phyloP scores from a whole-genome alignment of 2,329 filamentous ascomycete species.

The Claviceps cyperi region DNA sequence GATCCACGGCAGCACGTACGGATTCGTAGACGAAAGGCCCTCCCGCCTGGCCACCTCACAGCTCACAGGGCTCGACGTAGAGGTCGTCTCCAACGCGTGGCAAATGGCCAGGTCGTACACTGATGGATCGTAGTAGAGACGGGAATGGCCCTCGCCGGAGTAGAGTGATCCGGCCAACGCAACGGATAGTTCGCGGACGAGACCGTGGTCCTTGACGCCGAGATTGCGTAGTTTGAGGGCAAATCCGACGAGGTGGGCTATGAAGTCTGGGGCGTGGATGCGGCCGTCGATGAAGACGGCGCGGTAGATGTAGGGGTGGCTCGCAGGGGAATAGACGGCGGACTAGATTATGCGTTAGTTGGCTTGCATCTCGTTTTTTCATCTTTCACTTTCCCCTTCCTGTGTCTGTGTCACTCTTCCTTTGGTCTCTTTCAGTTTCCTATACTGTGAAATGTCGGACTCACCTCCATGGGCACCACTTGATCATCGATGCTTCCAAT shows the following conservation, averaged over 20 bases:
- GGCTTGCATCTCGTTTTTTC: background rate
- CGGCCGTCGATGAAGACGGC: conserved; percentile 93
- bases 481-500: conserved; percentile 95
- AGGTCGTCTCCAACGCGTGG: conserved; percentile 59
- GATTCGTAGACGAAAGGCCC: conserved; percentile 47
- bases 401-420: background rate
- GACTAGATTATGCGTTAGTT: conserved; percentile 33
- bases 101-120: conserved; percentile 70
- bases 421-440: too few species aligned
- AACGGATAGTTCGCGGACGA: conserved; percentile 77
- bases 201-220: conserved; percentile 80
- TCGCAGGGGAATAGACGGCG: conserved; percentile 70
- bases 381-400: background rate
- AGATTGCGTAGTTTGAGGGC: conserved; percentile 87
- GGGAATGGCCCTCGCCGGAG: conserved; percentile 81
- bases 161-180: conserved; percentile 86
- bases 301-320: conserved; percentile 85
- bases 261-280: conserved; percentile 83
- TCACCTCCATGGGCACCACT: conserved; percentile 76
- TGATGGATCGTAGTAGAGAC: conserved; percentile 76
- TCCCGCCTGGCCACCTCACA: conserved; percentile 13
- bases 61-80: conserved; percentile 25
- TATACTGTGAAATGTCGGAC: conserved; percentile 7
- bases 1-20: conserved; percentile 86
- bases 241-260: conserved; percentile 85